A percentile compares a stretch with the other conserved stretches of the same genome.
Evolutionary conservation across 129 eudicot species (phyloP).

Genomic region (sunflower (Helianthus annuus)): HanXRQr2.0-SUNRISE NC_035437.2:65658882-65659381

Average conservation of each 20-base stretch:
- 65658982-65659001: conserved; percentile 80
- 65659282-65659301: conserved; percentile 51
- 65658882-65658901: not conserved
- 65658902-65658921: conserved; percentile 89
- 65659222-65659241: conserved; percentile 56
- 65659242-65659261: conserved; percentile 46
- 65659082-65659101: conserved; percentile 87
- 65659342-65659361: conserved; percentile 65
- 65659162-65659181: conserved; percentile 79
- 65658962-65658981: conserved; percentile 82
- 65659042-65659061: conserved; percentile 93
- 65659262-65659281: conserved; percentile 44
- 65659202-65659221: conserved; percentile 53
- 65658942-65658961: conserved; percentile 78
- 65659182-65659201: conserved; percentile 70
- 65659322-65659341: conserved; percentile 59
- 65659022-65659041: conserved; percentile 97
- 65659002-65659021: conserved; percentile 99
- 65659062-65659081: conserved; percentile 98
- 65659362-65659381: not conserved
- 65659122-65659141: conserved; percentile 54
- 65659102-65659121: conserved; percentile 67
- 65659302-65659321: conserved; percentile 47
- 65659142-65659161: conserved; percentile 52
- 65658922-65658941: conserved; percentile 82